A percentile compares a stretch with the other conserved stretches of the same genome.
Conservation (phyloP, 306 rosid genomes). For the Quercus robur region DNA sequence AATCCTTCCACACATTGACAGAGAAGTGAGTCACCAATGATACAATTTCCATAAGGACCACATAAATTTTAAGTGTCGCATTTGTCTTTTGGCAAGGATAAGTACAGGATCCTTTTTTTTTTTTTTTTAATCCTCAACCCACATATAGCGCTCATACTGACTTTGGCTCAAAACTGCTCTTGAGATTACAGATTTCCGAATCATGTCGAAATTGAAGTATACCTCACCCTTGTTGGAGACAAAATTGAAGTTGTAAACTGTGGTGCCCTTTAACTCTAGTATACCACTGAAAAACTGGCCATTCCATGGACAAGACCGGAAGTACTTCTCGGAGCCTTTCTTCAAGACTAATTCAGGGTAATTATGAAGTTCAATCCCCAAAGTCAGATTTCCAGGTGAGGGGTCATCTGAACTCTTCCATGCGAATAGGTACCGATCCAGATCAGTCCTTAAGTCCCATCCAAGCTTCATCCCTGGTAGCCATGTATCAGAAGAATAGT, state of each 20-base stretch:
- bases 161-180: no score
- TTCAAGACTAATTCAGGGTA: neutral
- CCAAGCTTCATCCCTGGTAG: no score
- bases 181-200: no score
- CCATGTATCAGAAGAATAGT: no score
- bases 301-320: conserved; percentile 29
- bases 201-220: neutral
- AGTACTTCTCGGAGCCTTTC: conserved; percentile 31
- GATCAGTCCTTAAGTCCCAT: conserved; percentile 30
- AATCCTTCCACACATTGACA: no score
- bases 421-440: conserved; percentile 17
- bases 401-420: conserved; percentile 49
- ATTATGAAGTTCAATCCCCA: neutral
- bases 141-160: conserved; percentile 7
- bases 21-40: no score
- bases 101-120: conserved; percentile 25
- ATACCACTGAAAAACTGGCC: conserved; percentile 18
- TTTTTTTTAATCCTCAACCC: conserved; percentile 1
- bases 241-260: no score
- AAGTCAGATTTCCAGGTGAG: conserved; percentile 34
- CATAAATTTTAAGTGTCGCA: no score
- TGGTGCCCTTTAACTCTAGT: neutral
- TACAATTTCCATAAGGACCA: no score
- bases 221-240: conserved; percentile 15
- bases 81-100: conserved; percentile 5